A percentile compares a stretch with the other conserved stretches of the same genome.
Conservation (phyloP, 805 yeast genomes). For the Nadsonia fulvescens region DNA sequence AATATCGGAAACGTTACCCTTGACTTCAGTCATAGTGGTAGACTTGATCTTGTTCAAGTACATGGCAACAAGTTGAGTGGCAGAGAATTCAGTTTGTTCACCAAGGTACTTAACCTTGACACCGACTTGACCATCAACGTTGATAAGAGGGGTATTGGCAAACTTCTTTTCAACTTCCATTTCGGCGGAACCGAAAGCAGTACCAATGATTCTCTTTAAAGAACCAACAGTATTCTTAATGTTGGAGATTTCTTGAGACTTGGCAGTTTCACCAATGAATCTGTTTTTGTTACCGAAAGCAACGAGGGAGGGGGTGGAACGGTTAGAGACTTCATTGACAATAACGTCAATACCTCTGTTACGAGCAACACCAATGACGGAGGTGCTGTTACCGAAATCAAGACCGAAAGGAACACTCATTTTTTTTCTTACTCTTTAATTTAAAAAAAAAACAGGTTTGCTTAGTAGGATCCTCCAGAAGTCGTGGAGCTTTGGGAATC, state of each 20-base stretch:
- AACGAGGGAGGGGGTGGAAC: slow-evolving; percentile 81
- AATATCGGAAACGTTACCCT: slow-evolving; percentile 66
- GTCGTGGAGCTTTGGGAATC: too few relatives aligned
- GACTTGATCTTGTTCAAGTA: slow-evolving; percentile 79
- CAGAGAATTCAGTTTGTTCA: slow-evolving; percentile 57
- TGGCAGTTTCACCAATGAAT: slow-evolving; percentile 87
- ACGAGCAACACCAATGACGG: slow-evolving; percentile 85
- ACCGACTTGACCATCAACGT: slow-evolving; percentile 57
- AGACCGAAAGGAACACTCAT: slow-evolving; percentile 95
- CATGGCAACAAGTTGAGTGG: slow-evolving; percentile 90
- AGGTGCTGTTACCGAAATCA: slow-evolving; percentile 89
- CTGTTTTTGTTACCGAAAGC: slow-evolving; percentile 86
- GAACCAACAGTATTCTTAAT: slow-evolving; percentile 91
- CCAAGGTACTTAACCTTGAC: slow-evolving; percentile 76
- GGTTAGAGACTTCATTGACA: slow-evolving; percentile 96
- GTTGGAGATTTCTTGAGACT: slow-evolving; percentile 91
- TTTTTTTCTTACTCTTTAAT: slow-evolving; percentile 7
- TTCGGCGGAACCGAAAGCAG: slow-evolving; percentile 58
- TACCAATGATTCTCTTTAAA: slow-evolving; percentile 82
- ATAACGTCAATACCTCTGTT: slow-evolving; percentile 97
- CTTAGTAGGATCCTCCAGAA: too few relatives aligned
- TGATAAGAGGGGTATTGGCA: slow-evolving; percentile 54
- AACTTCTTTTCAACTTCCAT: slow-evolving; percentile 55
- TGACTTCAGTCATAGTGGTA: slow-evolving; percentile 65
- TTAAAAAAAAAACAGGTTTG: slow-evolving; percentile 2